These are phyloP conservation scores for Lophiotrema nucula DNA, from an alignment of 495 filamentous ascomycete species.

Conservation along the genomic window DNA sequence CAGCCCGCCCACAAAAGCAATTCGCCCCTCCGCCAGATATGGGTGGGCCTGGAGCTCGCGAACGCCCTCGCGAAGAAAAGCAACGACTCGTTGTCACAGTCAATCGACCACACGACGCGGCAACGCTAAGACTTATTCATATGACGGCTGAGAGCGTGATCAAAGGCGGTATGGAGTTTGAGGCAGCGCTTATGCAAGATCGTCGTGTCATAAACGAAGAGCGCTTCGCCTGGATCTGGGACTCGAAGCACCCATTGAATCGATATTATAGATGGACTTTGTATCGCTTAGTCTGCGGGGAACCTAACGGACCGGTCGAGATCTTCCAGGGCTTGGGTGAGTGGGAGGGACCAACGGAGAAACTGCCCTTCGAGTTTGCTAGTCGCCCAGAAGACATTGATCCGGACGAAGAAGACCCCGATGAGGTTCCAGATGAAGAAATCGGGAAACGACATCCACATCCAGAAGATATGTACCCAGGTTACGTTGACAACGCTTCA, in stretches of 20 bases:
- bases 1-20: not conserved
- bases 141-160: conserved; percentile 78
- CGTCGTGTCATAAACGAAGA: conserved; percentile 77
- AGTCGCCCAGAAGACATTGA: not conserved
- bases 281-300: not conserved
- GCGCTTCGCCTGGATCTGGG: conserved; percentile 93
- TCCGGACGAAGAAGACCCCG: not conserved
- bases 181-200: conserved; percentile 85
- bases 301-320: not conserved
- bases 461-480: not conserved
- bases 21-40: conserved; percentile 16
- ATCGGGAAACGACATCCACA: not conserved
- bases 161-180: conserved; percentile 80
- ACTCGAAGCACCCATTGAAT: conserved; percentile 73
- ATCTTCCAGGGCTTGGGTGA: not conserved
- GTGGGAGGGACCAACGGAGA: not conserved
- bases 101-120: conserved; percentile 70
- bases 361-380: not conserved
- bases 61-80: not conserved
- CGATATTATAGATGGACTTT: conserved; percentile 61
- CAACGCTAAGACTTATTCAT: conserved; percentile 80
- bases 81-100: conserved; percentile 3
- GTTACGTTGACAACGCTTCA: not conserved
- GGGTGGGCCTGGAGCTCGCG: not conserved
- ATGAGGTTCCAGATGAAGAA: not conserved